Base-by-base conservation (phyloP, 345 rosid species). In the Lepidium didymum region DNA sequence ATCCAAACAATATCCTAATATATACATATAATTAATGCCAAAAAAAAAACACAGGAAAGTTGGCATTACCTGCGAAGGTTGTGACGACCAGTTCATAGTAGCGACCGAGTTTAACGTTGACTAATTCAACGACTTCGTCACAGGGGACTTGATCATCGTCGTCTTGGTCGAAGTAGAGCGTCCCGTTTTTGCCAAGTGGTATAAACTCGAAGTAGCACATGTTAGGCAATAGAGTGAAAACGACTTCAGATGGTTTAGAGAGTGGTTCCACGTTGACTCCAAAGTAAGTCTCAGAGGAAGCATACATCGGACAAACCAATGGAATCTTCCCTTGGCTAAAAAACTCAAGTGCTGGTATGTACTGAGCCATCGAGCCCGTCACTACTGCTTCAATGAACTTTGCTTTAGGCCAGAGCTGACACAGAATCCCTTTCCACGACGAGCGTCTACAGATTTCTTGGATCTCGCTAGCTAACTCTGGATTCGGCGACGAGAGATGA, bases 361-460 rank as follows among this genome's bases (percentile, higher is more conserved):
- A 92, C 19, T 92, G 98, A 23, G 98, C 96, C 98, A 92, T 92
- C 5, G 98, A 86, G 6, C 96, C 96, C 27, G 98, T 92, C 46
- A 92, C 90, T 23, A 92, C 89, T 43, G 89, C 95, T 73, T 92
- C 98, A 40, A 92, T 83, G 77, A 80, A 92, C 84, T 92, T 90
- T 12, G 98, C 87, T 56, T 74, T 77, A 10, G 96, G 98, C 96
- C 96, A 92, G 10, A 92, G 77, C 76, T 68, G 84, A 73, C 75
- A 85, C 8, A 92, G 81, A 56, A 92, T 90, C 60, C 96, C 96
- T 64, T 87, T 89, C 96, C 98, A 92, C 5, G 96, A 85, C 27
- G 70, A 50, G 1, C 62, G 63, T 19, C 81, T 51, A 47, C 96
- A 87, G 45, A 84, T 84, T 3, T 54, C 42, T 77, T 82, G 85